These are phyloP conservation scores for Ceratocystis cubensis DNA, from an alignment of 2,329 filamentous ascomycete species.

Conservation along the genomic window DNA sequence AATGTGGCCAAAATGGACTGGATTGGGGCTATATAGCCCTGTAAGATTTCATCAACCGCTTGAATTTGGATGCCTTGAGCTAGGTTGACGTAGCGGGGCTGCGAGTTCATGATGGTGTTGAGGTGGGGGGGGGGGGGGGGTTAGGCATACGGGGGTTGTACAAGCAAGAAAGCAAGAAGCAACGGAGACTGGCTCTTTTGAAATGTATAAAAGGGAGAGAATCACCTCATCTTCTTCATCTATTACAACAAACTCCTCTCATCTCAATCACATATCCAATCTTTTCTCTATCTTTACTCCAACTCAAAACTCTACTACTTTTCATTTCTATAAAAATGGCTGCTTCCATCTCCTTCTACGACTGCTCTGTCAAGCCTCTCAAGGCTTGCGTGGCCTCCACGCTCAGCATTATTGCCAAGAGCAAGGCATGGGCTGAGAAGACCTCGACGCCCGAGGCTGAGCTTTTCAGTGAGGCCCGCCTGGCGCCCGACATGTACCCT, in stretches of 20 bases:
- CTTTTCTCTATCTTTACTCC: not conserved
- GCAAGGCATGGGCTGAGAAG: slow-evolving; percentile 5
- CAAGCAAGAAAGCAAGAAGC: not conserved
- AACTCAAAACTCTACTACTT: not conserved
- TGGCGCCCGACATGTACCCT: slow-evolving; percentile 30
- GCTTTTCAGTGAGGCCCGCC: slow-evolving; percentile 21
- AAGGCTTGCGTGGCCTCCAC: not conserved
- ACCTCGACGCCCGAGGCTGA: slow-evolving; percentile 5
- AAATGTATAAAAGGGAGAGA: not conserved
- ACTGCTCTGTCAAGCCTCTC: slow-evolving; percentile 11
- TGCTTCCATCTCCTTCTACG: slow-evolving; percentile 14
- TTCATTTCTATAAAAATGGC: slow-evolving; percentile 14
- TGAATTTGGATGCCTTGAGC: no score
- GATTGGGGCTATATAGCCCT: no score
- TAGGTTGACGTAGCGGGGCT: no score
- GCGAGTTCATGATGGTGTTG: no score
- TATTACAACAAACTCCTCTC: not conserved
- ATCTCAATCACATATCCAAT: not conserved
- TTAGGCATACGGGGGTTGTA: not conserved
- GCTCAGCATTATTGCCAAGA: slow-evolving; percentile 15
- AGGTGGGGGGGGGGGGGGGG: no score
- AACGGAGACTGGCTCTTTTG: no score
- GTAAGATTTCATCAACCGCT: no score
- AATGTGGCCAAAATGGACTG: no score
- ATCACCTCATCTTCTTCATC: not conserved